These are phyloP conservation scores for Botrytis elliptica DNA, from an alignment of 2,329 filamentous ascomycete species.

Conservation along the genomic window DNA sequence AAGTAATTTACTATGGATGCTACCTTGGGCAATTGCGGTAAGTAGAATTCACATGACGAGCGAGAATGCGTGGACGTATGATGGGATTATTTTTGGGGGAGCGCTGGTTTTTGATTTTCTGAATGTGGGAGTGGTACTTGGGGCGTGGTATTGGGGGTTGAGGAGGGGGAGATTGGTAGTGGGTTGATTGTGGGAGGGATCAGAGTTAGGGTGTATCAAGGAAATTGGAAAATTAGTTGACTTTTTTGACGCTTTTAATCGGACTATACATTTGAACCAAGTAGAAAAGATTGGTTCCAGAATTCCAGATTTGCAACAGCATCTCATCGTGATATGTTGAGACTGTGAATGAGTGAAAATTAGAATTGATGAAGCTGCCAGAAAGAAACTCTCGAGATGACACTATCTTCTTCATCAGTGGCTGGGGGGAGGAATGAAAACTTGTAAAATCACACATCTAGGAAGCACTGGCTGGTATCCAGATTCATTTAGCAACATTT, in stretches of 20 bases:
- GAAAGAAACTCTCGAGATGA: not conserved
- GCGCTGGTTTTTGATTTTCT: conserved; percentile 65
- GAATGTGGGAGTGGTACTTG: conserved; percentile 27
- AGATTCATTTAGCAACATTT: not conserved
- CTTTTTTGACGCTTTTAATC: not conserved
- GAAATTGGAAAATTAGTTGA: not conserved
- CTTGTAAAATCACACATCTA: not conserved
- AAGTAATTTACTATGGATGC: conserved; percentile 66
- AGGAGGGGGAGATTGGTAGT: conserved; percentile 23
- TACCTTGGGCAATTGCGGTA: conserved; percentile 69
- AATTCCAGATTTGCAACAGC: not conserved
- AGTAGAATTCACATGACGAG: conserved; percentile 48
- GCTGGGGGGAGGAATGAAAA: not conserved
- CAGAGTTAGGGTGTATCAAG: not conserved
- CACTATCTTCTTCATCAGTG: not conserved
- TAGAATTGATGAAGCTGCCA: not conserved
- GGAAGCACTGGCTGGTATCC: not conserved
- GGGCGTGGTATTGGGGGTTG: conserved; percentile 27
- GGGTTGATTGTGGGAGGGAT: not conserved
- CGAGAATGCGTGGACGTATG: conserved; percentile 64
- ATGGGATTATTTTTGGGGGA: conserved; percentile 65
- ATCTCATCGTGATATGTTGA: not conserved
- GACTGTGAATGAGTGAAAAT: not conserved
- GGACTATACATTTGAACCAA: not conserved
- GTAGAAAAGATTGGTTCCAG: not conserved